Evolutionary conservation across 2,329 filamentous ascomycete genomes (phyloP), one percentile per base, ranked within the genome.

Genomic region (Sarocladium kiliense): DNA sequence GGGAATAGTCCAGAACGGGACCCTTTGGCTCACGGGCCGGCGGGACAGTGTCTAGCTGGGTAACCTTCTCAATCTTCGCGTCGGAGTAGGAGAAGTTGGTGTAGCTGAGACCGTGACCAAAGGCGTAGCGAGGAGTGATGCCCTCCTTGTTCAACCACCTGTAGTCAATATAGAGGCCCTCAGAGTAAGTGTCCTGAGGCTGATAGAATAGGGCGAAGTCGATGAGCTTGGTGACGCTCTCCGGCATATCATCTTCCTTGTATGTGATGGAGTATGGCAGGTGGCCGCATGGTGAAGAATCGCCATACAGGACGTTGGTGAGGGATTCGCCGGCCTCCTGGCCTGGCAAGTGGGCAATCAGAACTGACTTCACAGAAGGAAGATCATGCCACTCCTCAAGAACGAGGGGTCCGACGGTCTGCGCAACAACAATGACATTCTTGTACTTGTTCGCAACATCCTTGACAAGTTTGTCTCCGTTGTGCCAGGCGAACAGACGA

Each of bases 151-250:
- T 91, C 62, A 97, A 92, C 69, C 92, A 82, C 12, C 91, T 86
- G 72, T 97, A 96, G 74, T 97, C 93, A 61, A 95, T 85, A 65
- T 92, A 92, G 0, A 96, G 72, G 0, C 90, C 90, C 65, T 96
- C 90, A 1, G 78, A 79, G 66, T 94, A 96, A 60, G 90, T 85
- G 62, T 95, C 89, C 65, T 96, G 90, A 0, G 91, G 89, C 1
- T 88, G 73, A 16, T 89, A 88, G 0, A 64, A 37, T 7, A 70
- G 62, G 3, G 62, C 65, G 0, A 87, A 82, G 50, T 83, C 74
- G n/a, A 71, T 68, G 7, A 75, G 60, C 3, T 69, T 57, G 4
- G 66, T 68, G 2, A 75, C 67, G 37, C 70, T 72, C 1, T 84
- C 80, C 0, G 92, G 92, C 62, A 94, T 94, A 66, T 96, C 90